Conservation (phyloP, 2,329 filamentous ascomycete genomes). For the Zasmidium citrigriseum region DNA sequence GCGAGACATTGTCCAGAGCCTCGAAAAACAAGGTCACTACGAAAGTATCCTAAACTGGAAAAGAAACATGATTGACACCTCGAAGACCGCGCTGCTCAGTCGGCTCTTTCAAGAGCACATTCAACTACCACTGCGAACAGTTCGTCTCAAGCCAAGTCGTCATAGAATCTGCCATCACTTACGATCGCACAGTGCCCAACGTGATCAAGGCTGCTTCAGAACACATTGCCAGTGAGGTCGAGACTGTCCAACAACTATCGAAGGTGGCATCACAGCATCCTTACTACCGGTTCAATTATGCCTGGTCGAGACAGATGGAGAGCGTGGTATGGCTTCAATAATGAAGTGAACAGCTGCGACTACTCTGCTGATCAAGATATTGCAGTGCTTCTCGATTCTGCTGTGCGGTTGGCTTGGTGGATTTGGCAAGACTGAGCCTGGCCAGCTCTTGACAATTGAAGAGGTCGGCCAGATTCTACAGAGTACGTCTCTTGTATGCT, state of each 20-base stretch:
- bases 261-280: constrained; percentile 79
- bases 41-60: background rate
- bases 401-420: constrained; percentile 79
- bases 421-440: constrained; percentile 51
- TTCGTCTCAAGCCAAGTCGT: constrained; percentile 48
- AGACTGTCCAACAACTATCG: constrained; percentile 69
- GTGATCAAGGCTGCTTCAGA: constrained; percentile 70
- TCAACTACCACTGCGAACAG: constrained; percentile 71
- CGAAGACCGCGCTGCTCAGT: constrained; percentile 72
- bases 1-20: constrained; percentile 73
- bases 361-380: background rate
- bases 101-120: constrained; percentile 84
- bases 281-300: constrained; percentile 95
- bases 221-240: constrained; percentile 70
- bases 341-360: background rate
- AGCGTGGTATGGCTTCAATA: constrained; percentile 59
- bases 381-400: constrained; percentile 58
- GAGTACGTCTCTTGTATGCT: constrained; percentile 51
- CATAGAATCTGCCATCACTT: too few relatives aligned
- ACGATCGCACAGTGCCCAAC: constrained; percentile 56
- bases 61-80: background rate
- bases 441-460: constrained; percentile 79
- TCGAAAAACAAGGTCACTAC: constrained; percentile 61
- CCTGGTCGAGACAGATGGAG: constrained; percentile 84
- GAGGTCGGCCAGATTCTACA: constrained; percentile 78